Evolutionary conservation across 2,329 filamentous ascomycete species (phyloP), one percentile per base, ranked within the genome.

Genomic region (Aspergillus sp.): DNA sequence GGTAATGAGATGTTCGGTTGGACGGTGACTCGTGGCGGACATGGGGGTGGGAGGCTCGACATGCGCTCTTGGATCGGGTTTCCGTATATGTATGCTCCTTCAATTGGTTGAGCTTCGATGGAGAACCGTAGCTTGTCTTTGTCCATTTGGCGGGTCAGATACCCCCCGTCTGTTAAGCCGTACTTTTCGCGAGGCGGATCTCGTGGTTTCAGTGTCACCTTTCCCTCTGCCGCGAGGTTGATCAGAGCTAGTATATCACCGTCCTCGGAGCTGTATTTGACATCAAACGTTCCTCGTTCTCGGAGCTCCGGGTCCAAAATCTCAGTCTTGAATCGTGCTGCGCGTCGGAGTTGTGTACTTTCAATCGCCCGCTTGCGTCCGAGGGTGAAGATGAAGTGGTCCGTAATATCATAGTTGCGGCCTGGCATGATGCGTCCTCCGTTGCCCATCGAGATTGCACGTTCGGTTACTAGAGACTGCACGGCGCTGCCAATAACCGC

Each of bases 121-220:
- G 60, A 50, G 46, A 75, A 76, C 9, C 62, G 61, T 11, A 76
- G 56, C 12, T 63, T 60, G 5, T 50, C 51, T 47, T 69, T 73
- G 47, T 76, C 69, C 54, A 76, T 70, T 32, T 65, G 57, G 10
- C 71, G 59, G 1, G 72, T 74, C 35, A 70, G 57, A 42, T 77
- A 77, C 8, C 67, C 67, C 7, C 67, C 65, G 7, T 73, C 68
- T 7, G 67, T 70, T 5, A 75, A 59, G 7, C 74, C 73, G 47
- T 68, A 75, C 47, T 69, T 68, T 37, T 69, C 62, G 11, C 61
- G 57, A 4, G 72, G 72, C 1, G 67, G 60, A 40, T 73, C 63
- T 2, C 56, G 54, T 3, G 71, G 67, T 9, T 50, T 48, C 5
- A 74, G 44, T 6, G 49, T 50, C 30, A 76, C 46, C 19, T 61